Conservation (phyloP, 2,329 filamentous ascomycete genomes). For the Aureobasidium zeae region DNA sequence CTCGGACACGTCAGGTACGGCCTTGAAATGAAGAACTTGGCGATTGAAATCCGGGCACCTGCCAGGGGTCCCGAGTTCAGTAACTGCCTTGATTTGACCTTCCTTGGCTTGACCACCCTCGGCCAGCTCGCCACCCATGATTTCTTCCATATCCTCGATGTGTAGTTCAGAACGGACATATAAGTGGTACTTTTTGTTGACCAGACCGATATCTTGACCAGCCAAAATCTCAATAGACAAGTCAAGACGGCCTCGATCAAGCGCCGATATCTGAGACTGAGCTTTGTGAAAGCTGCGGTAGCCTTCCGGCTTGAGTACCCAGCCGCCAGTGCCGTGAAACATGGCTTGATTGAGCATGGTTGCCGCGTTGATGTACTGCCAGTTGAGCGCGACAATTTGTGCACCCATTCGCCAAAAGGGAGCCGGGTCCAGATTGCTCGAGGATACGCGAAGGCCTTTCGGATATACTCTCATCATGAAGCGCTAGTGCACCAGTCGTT, state of each 20-base stretch:
- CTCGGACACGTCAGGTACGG: slow-evolving; percentile 35
- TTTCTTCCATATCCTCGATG: slow-evolving; percentile 56
- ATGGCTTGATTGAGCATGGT: slow-evolving; percentile 96
- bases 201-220: slow-evolving; percentile 59
- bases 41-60: slow-evolving; percentile 38
- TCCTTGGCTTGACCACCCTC: slow-evolving; percentile 46
- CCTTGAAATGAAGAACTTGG: slow-evolving; percentile 37
- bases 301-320: slow-evolving; percentile 72
- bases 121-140: slow-evolving; percentile 32
- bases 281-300: slow-evolving; percentile 44
- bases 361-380: slow-evolving; percentile 81
- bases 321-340: slow-evolving; percentile 73
- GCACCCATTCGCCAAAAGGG: slow-evolving; percentile 82
- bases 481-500: background rate
- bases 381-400: slow-evolving; percentile 87
- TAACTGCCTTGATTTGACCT: slow-evolving; percentile 40
- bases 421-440: slow-evolving; percentile 77
- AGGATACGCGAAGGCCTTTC: slow-evolving; percentile 68
- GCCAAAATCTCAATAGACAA: slow-evolving; percentile 65
- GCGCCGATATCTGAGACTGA: slow-evolving; percentile 16
- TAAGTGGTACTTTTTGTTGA: slow-evolving; percentile 55
- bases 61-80: slow-evolving; percentile 34
- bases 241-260: slow-evolving; percentile 40
- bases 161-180: slow-evolving; percentile 74
- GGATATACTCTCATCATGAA: slow-evolving; percentile 79